Percentiles rank a stretch among this genome's conserved stretches.
Evolutionary conservation across 139 green algal species (phyloP).

Genomic region (Micromonas commoda): DNA sequence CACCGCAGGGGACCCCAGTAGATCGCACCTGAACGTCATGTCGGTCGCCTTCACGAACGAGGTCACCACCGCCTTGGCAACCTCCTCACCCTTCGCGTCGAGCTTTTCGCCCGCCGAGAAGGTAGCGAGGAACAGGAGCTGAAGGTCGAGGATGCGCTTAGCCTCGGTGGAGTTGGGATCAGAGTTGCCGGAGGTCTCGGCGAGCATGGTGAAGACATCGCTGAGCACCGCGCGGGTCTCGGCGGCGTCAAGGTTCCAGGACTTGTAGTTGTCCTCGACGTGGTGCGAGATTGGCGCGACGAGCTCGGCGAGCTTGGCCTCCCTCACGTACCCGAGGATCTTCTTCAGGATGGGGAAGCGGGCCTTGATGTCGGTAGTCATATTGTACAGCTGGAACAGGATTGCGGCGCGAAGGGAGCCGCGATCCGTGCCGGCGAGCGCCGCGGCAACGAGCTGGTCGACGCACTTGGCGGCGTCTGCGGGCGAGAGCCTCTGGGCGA

Average conservation of each 20-base stretch:
- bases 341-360: background rate
- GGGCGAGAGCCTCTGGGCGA: background rate
- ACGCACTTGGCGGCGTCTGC: background rate
- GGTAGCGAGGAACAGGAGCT: slow-evolving; percentile 29
- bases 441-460: background rate
- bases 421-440: background rate
- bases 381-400: slow-evolving; percentile 11
- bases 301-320: background rate
- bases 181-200: background rate
- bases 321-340: background rate
- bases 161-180: background rate
- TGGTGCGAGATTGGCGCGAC: background rate
- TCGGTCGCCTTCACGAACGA: background rate
- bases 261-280: background rate
- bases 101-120: background rate
- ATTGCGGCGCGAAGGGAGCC: background rate
- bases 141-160: background rate
- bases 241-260: background rate
- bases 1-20: slow-evolving; percentile 33
- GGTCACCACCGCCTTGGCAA: slow-evolving; percentile 13
- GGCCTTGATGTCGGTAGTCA: background rate
- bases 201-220: background rate
- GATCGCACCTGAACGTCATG: slow-evolving; percentile 36
- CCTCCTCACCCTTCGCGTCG: background rate
- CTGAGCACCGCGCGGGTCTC: background rate